Evolutionary conservation across 257 asterid genomes (phyloP).

Genomic region (Scutellaria galericulata): DNA sequence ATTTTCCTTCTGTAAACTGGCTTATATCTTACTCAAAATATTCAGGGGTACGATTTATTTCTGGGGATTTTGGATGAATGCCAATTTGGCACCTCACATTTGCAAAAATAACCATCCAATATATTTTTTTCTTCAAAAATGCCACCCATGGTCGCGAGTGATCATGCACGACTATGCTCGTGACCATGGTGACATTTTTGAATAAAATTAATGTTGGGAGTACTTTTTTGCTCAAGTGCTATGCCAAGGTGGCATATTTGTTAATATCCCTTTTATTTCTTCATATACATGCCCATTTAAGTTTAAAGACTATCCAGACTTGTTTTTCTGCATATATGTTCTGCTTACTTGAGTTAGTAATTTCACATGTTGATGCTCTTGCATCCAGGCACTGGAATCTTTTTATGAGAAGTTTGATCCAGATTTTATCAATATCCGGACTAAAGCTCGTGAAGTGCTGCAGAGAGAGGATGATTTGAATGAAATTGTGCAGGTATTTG

Average conservation of each 20-base stretch:
- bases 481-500: slow-evolving; percentile 63
- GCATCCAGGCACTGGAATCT: slow-evolving; percentile 87
- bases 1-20: slow-evolving; percentile 99
- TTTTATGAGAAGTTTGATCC: slow-evolving; percentile 96
- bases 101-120: too few relatives aligned
- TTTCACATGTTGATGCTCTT: slow-evolving; percentile 21
- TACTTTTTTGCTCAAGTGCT: too few relatives aligned
- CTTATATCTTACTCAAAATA: slow-evolving; percentile 97
- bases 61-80: background rate
- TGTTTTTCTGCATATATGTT: background rate
- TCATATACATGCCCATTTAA: background rate
- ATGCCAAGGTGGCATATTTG: too few relatives aligned
- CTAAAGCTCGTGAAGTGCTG: slow-evolving; percentile 98
- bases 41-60: slow-evolving; percentile 66
- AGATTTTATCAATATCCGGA: slow-evolving; percentile 92
- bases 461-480: slow-evolving; percentile 98
- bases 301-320: background rate
- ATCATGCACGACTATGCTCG: too few relatives aligned
- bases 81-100: too few relatives aligned
- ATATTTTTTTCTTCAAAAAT: too few relatives aligned
- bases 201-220: too few relatives aligned
- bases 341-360: slow-evolving; percentile 17
- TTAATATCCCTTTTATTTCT: background rate
- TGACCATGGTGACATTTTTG: too few relatives aligned
- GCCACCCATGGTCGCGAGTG: too few relatives aligned